Percentiles rank a stretch among this genome's conserved stretches.
Evolutionary conservation across 768 basidiomycete genomes (phyloP).

Genomic region (Mycena pura): DNA sequence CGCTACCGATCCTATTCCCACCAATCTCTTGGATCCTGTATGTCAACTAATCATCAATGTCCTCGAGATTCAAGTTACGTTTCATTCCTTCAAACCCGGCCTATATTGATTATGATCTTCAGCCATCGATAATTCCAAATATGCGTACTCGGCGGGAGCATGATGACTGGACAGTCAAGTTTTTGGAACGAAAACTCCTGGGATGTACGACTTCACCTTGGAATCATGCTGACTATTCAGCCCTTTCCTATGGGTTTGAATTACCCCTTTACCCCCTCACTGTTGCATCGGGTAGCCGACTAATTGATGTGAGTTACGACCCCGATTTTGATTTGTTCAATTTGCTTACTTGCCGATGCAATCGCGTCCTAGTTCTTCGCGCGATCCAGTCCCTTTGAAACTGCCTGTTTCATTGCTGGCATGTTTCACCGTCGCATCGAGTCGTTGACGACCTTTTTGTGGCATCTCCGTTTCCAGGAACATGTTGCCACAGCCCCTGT

Average conservation of each 20-base stretch:
- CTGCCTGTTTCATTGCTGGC: not conserved
- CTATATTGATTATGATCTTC: too few relatives aligned
- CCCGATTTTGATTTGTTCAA: not conserved
- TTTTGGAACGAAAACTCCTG: not conserved
- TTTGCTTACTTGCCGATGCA: not conserved
- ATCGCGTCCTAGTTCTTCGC: not conserved
- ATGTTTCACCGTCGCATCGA: slow-evolving; percentile 1
- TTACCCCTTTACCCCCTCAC: not conserved
- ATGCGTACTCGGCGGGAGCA: not conserved
- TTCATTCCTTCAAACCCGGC: too few relatives aligned
- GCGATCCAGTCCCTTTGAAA: not conserved
- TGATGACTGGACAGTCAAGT: not conserved
- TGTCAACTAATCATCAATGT: not conserved
- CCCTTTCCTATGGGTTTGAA: not conserved
- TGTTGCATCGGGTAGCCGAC: too few relatives aligned
- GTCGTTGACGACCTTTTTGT: not conserved
- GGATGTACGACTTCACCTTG: not conserved
- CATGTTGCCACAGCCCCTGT: not conserved
- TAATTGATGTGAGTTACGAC: not conserved
- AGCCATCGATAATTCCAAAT: not conserved
- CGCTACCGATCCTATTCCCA: not conserved
- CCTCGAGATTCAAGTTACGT: not conserved
- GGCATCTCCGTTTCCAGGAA: not conserved
- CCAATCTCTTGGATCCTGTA: not conserved
- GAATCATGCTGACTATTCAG: not conserved